Base-by-base conservation (phyloP, 139 green algal species). In the Astrephomene gubernaculifera region DNA sequence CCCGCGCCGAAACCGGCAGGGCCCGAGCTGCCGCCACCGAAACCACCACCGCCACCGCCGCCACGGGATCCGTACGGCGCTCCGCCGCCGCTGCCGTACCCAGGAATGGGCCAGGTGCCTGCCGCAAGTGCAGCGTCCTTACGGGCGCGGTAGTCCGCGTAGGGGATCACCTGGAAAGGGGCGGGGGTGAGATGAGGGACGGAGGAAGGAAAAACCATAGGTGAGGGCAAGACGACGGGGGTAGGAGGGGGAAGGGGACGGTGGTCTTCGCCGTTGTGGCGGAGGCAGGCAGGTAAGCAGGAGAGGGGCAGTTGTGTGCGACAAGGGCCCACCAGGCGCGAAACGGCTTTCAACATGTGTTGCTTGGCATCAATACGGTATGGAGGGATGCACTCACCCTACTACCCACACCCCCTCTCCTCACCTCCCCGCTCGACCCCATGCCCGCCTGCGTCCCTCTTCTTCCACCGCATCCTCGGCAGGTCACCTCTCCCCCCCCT, bases 61-160 rank as follows among this genome's bases (percentile, higher is more conserved):
- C 68, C 68, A 21, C n/a, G n/a, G n/a, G n/a, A n/a, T n/a, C n/a
- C n/a, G n/a, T n/a, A n/a, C n/a, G n/a, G n/a, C n/a, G n/a, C n/a
- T n/a, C 65, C 35, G 57, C 35, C 65, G 17, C 8, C 39, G n/a
- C 39, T 5, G n/a, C 71, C 71, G 45, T 44, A 79, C 7, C 45
- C 71, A 4, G 71, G 45, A 1, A 79, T n/a, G 45, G 71, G 71
- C 71, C 71, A 79, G 17, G 71, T 79, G n/a, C 71, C 71, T 14
- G 71, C 49, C 10, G 71, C 71, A 17, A 79, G 71, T 45, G 45
- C 45, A 2, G 44, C 49, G 45, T 79, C 71, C 71, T 79, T 79
- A 45, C 71, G 71, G 14, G 71, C 71, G 31, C 71, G 45, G 71
- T 65, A 79, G 12, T 44, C 45, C 25, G 31, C 31, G 31, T 79